phyloP scores from a whole-genome alignment of 352 stramenopile genomes.

The Globisporangium megalacanthum region DNA sequence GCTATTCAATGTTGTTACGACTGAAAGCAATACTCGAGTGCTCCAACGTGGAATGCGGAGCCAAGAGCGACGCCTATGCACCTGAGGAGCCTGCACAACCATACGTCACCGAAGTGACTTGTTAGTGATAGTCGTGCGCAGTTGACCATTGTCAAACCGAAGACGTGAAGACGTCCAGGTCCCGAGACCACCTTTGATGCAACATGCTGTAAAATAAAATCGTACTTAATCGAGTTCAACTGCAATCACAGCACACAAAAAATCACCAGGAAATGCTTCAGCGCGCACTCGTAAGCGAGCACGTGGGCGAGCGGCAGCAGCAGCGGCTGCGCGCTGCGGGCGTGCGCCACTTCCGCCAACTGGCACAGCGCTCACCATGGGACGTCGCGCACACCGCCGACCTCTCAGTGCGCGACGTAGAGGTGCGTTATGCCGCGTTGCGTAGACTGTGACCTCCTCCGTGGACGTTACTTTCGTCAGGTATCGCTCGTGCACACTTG shows the following conservation, averaged over 20 bases:
- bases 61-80: too few species aligned
- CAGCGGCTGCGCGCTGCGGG: constrained; percentile 44
- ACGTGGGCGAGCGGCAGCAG: constrained; percentile 38
- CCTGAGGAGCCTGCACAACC: too few species aligned
- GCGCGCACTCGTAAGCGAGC: constrained; percentile 46
- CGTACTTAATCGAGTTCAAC: not conserved
- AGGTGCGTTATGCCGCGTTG: constrained; percentile 28
- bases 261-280: constrained; percentile 36
- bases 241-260: not conserved
- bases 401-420: constrained; percentile 49
- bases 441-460: not conserved
- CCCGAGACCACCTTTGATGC: not conserved
- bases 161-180: too few species aligned
- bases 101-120: too few species aligned
- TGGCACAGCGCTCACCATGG: constrained; percentile 47
- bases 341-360: constrained; percentile 44
- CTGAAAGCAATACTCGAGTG: too few species aligned
- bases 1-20: too few species aligned
- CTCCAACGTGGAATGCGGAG: too few species aligned
- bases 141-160: too few species aligned
- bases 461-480: not conserved
- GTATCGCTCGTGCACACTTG: not conserved
- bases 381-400: constrained; percentile 62
- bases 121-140: too few species aligned
- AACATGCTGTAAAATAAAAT: not conserved